Base-by-base conservation (phyloP, 495 filamentous ascomycete species). In the Aspergillus bridgeri region DNA sequence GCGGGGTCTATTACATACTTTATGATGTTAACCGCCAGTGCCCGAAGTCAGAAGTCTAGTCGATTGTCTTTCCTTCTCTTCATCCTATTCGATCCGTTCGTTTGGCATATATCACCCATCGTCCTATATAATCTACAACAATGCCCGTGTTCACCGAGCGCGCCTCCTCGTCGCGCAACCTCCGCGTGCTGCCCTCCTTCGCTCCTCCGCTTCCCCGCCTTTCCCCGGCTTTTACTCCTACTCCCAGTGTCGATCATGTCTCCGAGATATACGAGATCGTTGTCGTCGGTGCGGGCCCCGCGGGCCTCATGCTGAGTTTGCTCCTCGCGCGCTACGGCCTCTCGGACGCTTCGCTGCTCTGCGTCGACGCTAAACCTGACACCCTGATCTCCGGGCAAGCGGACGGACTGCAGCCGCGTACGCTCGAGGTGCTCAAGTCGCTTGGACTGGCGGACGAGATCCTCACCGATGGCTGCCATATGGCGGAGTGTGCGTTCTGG, bases 391-490 rank as follows among this genome's bases (percentile, higher is more conserved):
- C 75, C 5, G 85, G 86, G 3, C 86, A 88, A 65, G 86, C 85
- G 15, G 86, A 89, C 67, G 86, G 86, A 7, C 70, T 86, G 4
- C 76, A 84, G 62, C 76, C 77, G 24, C 82, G 86, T 17, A 86
- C 78, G 11, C 69, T 88, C 3, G 86, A 89, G 67, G 87, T 87
- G n/a, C 78, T 89, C 17, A 73, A 77, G 54, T 73, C 70, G 4
- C 65, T 75, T 0, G 71, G 69, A 2, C 56, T 75, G 2, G 65
- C 60, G 2, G 73, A 75, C 57, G 73, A 75, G 53, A 70, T 75
- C 43, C 63, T 75, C 23, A 65, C 59, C 7, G 72, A 72, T 48
- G 72, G 70, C 0, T 73, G 69, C 51, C 69, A 75, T 46, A 69
- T 75, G 69, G 53, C 64, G 24, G 69, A 81, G 62, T 73, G 77